Percentiles rank a stretch among this genome's conserved stretches.
Conservation (phyloP, 352 stramenopile genomes). For the Blastocystis sp. region DNA sequence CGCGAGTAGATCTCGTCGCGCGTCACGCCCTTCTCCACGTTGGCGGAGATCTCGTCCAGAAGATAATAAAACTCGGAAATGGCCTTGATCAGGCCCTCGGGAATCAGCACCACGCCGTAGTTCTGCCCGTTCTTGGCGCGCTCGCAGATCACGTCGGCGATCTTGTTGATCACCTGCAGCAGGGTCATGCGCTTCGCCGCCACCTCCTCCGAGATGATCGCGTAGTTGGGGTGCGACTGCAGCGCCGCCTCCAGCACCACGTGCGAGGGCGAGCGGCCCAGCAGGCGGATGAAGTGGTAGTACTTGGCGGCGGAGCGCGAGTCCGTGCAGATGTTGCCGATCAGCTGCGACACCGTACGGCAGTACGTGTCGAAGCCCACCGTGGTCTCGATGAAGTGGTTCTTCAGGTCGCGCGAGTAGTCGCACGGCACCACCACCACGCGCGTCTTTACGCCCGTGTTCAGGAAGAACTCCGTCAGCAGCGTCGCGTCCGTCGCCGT, state of each 20-base stretch:
- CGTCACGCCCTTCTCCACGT: slow-evolving; percentile 71
- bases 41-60: slow-evolving; percentile 72
- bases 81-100: slow-evolving; percentile 72
- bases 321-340: slow-evolving; percentile 74
- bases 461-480: slow-evolving; percentile 73
- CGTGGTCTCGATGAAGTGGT: slow-evolving; percentile 75
- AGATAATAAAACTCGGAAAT: slow-evolving; percentile 74
- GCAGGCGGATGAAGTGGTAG: slow-evolving; percentile 75
- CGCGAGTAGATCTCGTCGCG: slow-evolving; percentile 70
- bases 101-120: slow-evolving; percentile 72
- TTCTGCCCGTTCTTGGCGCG: slow-evolving; percentile 71
- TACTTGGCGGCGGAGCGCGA: slow-evolving; percentile 74
- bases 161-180: slow-evolving; percentile 73
- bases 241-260: slow-evolving; percentile 74
- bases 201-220: slow-evolving; percentile 74
- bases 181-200: slow-evolving; percentile 72
- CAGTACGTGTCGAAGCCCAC: slow-evolving; percentile 73
- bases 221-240: slow-evolving; percentile 74
- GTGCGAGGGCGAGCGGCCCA: slow-evolving; percentile 73
- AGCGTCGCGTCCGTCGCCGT: slow-evolving; percentile 74
- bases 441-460: slow-evolving; percentile 72
- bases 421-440: slow-evolving; percentile 72
- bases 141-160: slow-evolving; percentile 73
- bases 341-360: slow-evolving; percentile 72
- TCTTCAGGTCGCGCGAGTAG: slow-evolving; percentile 74